Conservation (phyloP, 2,329 filamentous ascomycete species). For the Elsinoe fawcettii region DNA sequence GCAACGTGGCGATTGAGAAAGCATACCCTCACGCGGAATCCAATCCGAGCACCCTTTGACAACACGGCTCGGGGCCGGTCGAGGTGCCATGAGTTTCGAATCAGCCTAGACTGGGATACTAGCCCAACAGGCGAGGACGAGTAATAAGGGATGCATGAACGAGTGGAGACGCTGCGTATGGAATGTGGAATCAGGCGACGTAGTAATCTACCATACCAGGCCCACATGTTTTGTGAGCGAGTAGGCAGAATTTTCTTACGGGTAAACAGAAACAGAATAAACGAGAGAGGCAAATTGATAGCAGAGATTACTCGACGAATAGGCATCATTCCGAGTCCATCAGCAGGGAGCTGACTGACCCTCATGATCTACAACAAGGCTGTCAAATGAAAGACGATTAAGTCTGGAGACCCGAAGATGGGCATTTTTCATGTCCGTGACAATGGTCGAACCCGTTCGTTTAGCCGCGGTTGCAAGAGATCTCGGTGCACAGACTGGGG, state of each 20-base stretch:
- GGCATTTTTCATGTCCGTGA: neutral
- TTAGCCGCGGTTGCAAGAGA: neutral
- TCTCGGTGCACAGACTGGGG: neutral
- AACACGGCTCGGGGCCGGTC: neutral
- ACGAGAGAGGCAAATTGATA: neutral
- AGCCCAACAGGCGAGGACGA: neutral
- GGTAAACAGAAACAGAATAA: conserved; percentile 1
- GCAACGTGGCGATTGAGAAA: too few species aligned
- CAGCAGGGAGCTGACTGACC: neutral
- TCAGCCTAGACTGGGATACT: too few species aligned
- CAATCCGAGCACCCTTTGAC: neutral
- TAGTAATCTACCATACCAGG: neutral
- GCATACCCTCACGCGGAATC: neutral
- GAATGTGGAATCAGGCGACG: neutral
- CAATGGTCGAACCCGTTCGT: neutral
- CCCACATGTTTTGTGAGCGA: neutral
- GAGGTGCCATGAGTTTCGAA: neutral
- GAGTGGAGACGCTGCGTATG: neutral
- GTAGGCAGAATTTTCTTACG: neutral
- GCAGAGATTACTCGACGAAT: neutral
- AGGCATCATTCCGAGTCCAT: neutral
- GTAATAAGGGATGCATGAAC: neutral
- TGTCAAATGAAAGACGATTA: neutral
- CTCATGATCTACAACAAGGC: neutral
- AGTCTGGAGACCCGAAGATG: too few species aligned